These are phyloP conservation scores for Auricularia sp. DNA, from an alignment of 768 basidiomycete species.

Conservation along the genomic window DNA sequence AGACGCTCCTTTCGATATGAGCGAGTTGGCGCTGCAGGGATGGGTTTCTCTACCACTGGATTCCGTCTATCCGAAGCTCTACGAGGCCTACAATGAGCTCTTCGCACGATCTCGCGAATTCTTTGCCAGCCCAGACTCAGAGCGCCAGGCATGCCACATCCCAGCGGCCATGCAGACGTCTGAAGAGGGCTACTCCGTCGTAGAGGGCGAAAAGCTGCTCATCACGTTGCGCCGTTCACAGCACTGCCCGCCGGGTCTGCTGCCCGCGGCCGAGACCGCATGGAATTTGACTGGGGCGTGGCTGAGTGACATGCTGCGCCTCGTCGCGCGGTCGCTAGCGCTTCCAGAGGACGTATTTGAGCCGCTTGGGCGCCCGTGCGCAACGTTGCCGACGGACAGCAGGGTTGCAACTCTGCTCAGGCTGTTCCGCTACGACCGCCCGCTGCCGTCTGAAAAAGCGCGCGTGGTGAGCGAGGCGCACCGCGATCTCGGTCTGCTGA, in stretches of 20 bases:
- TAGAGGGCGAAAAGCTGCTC: constrained; percentile 12
- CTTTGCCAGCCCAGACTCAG: constrained; percentile 5
- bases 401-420: constrained; percentile 10
- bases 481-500: constrained; percentile 11
- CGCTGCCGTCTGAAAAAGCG: constrained; percentile 1
- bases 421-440: constrained; percentile 13
- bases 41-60: constrained; percentile 3
- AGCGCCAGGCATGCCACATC: constrained; percentile 2
- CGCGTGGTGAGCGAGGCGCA: constrained; percentile 11
- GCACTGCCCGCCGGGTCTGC: constrained; percentile 2
- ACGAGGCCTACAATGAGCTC: constrained; percentile 5
- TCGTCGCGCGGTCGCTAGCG: constrained; percentile 8
- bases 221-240: constrained; percentile 9
- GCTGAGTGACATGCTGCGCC: constrained; percentile 8
- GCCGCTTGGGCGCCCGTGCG: background rate
- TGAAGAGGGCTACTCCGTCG: constrained; percentile 11
- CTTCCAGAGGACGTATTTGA: constrained; percentile 3
- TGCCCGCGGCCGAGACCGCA: constrained; percentile 1
- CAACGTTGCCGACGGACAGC: background rate
- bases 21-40: background rate
- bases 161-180: constrained; percentile 8
- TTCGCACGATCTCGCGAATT: constrained; percentile 6
- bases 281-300: constrained; percentile 9
- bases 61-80: background rate
- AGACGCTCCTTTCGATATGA: background rate